Conservation (phyloP, 768 basidiomycete genomes). For the Psilocybe azurescens region DNA sequence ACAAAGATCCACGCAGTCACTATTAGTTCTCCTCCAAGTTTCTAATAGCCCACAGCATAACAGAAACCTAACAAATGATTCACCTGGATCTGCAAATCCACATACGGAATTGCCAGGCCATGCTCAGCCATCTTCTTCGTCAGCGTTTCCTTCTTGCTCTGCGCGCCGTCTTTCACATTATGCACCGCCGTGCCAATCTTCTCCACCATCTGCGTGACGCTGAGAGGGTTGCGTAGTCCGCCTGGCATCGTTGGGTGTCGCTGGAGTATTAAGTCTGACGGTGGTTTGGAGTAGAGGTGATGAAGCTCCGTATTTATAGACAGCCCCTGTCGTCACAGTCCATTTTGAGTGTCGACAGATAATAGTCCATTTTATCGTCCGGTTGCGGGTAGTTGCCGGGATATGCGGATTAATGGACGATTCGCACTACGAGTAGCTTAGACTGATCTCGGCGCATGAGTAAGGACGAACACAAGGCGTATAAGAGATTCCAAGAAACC, state of each 20-base stretch:
- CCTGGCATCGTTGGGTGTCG: slow-evolving; percentile 30
- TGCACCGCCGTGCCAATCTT: slow-evolving; percentile 25
- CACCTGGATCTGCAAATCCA: slow-evolving; percentile 65
- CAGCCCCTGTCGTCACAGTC: background rate
- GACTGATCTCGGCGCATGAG: too few species aligned
- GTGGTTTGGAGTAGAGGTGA: slow-evolving; percentile 4
- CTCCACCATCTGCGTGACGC: slow-evolving; percentile 39
- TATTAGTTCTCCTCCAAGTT: too few species aligned
- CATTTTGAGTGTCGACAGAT: background rate
- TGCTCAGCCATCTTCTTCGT: slow-evolving; percentile 38
- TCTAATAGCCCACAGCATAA: too few species aligned
- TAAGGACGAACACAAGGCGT: too few species aligned
- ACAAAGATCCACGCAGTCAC: slow-evolving; percentile 1
- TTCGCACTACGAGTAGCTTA: too few species aligned
- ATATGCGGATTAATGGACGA: background rate
- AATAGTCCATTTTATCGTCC: background rate
- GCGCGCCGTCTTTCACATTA: slow-evolving; percentile 37
- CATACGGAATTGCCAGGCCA: slow-evolving; percentile 41
- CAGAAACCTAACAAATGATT: background rate
- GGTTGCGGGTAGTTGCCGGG: background rate
- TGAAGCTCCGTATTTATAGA: slow-evolving; percentile 15
- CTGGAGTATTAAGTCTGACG: background rate
- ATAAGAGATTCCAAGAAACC: too few species aligned
- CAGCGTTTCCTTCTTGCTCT: slow-evolving; percentile 23
- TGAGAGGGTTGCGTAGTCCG: slow-evolving; percentile 35